Evolutionary conservation across 208 protist species (phyloP), one percentile per base, ranked within the genome.

Genomic region (Trypanosomatidae sp.): DNA sequence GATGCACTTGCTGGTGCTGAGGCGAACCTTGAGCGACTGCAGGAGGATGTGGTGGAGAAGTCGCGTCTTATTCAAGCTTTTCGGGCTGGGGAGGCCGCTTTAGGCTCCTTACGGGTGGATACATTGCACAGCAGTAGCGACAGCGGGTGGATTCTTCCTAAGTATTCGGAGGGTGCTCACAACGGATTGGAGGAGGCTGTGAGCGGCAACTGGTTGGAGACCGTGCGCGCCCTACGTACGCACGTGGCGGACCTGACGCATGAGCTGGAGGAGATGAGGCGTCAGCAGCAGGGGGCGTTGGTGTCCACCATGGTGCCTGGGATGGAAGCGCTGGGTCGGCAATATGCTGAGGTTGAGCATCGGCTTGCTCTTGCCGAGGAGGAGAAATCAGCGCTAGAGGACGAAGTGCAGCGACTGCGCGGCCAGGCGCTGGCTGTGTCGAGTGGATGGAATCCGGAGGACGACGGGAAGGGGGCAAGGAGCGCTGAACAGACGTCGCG

Each of bases 241-340:
- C 68, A 66, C 39, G 55, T 76, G 65, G 46, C 7, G 10, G 76
- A 76, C 25, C 50, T 75, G 41, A 72, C 49, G 8, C 55, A 64
- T 2, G 64, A 76, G 44, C 56, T 80, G 25, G 49, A 58, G 8
- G 53, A 55, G 56, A 62, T 72, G 56, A 52, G 70, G 1, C 30
- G n/a, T 1, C 56, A n/a, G 44, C 66, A 56, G 8, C 30, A 39
- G 19, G 3, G 0, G 10, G 30, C 41, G 41, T 52, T 22, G 41
- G 58, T 55, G 15, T 53, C 65, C n/a, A 52, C 56, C 39, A 58
- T 76, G 70, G 55, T 78, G 66, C 73, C 73, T 7, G 72, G 69
- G 22, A 85, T 87, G 81, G 71, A 85, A 68, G 74, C 78, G 53
- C 43, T 83, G 19, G 70, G 73, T 22, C 71, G 80, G 25, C 74